Conservation (phyloP, 352 stramenopile species). For the Globisporangium solare region DNA sequence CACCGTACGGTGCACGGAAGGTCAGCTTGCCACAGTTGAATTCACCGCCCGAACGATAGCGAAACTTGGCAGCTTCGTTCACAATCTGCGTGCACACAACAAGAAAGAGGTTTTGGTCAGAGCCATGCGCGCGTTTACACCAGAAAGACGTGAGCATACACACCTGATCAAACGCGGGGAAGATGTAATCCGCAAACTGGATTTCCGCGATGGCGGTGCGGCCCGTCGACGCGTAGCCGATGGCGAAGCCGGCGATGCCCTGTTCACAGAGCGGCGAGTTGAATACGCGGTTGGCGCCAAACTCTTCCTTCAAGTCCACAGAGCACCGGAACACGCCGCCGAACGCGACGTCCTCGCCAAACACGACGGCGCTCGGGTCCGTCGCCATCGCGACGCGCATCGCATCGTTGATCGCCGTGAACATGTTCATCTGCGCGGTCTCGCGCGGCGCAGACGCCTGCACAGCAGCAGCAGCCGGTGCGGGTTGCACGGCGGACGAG, state of each 20-base stretch:
- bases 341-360: constrained; percentile 98
- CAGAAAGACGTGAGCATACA: neutral
- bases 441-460: constrained; percentile 25
- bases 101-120: neutral
- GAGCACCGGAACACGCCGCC: constrained; percentile 98
- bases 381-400: constrained; percentile 88
- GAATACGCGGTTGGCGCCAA: constrained; percentile 94
- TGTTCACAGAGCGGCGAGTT: constrained; percentile 97
- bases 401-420: constrained; percentile 91
- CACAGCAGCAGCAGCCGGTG: constrained; percentile 1
- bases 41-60: constrained; percentile 96
- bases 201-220: constrained; percentile 98
- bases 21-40: constrained; percentile 98
- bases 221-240: constrained; percentile 95
- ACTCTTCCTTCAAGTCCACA: constrained; percentile 91
- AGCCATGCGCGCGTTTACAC: too few species aligned
- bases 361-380: constrained; percentile 89
- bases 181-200: constrained; percentile 98
- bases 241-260: constrained; percentile 93
- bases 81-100: constrained; percentile 80
- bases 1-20: constrained; percentile 93
- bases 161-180: constrained; percentile 92
- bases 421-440: constrained; percentile 89
- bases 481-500: constrained; percentile 6
- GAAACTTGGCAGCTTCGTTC: constrained; percentile 98